Evolutionary conservation across 169 alveolate genomes (phyloP).

Genomic region (Plasmodium berghei): DNA sequence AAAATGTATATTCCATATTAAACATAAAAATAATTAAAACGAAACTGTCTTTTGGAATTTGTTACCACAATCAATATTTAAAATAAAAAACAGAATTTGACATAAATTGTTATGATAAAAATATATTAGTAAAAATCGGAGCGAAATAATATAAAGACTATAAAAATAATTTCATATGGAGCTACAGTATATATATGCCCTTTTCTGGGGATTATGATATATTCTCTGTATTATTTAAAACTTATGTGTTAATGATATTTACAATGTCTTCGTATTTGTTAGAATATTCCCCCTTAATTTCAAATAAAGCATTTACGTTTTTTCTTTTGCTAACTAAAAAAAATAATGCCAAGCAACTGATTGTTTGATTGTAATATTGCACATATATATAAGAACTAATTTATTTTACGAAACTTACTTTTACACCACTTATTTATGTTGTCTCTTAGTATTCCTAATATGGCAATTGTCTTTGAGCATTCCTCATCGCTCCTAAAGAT

Average conservation of each 20-base stretch:
- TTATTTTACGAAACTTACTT: conserved; percentile 23
- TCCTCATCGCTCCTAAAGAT: conserved; percentile 69
- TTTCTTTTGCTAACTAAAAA: conserved; percentile 63
- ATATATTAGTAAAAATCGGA: neutral
- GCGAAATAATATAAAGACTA: neutral
- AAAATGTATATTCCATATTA: too few species aligned
- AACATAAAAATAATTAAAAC: too few species aligned
- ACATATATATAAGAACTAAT: neutral
- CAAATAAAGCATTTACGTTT: conserved; percentile 72
- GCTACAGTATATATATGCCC: neutral
- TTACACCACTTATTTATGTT: conserved; percentile 75
- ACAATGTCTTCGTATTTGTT: conserved; percentile 59
- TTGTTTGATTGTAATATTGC: neutral
- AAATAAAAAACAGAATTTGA: too few species aligned
- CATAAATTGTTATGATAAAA: neutral
- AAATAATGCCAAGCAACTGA: conserved; percentile 1
- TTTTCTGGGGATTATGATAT: neutral
- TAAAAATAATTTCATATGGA: neutral
- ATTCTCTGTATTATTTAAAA: conserved; percentile 8
- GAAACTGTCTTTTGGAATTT: too few species aligned
- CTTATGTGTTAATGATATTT: conserved; percentile 56
- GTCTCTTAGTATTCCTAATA: conserved; percentile 68
- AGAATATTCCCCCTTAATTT: conserved; percentile 64
- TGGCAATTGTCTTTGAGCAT: conserved; percentile 71
- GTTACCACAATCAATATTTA: too few species aligned